These are phyloP conservation scores for Apophysomyces sp. DNA, from an alignment of 371 early-diverging fungal species.

Conservation along the genomic window DNA sequence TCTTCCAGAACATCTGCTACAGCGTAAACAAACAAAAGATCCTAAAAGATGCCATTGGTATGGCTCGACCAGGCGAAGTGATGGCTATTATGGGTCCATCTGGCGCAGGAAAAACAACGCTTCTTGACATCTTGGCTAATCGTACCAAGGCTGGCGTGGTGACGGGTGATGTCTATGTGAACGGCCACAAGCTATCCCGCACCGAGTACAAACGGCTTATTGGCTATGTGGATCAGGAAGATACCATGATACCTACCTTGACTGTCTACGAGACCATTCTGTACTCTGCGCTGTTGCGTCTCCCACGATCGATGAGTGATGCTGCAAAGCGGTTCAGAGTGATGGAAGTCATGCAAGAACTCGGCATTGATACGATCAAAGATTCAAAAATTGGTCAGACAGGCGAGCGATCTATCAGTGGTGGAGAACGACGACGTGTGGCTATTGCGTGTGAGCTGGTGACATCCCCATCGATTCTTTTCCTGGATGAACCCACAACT, in stretches of 20 bases:
- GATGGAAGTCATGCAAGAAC: constrained; percentile 72
- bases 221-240: constrained; percentile 88
- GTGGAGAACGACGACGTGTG: constrained; percentile 85
- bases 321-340: constrained; percentile 61
- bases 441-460: constrained; percentile 89
- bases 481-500: constrained; percentile 95
- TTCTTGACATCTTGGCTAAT: constrained; percentile 77
- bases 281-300: constrained; percentile 77
- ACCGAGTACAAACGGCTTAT: constrained; percentile 62
- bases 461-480: constrained; percentile 84
- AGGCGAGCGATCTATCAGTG: constrained; percentile 74
- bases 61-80: constrained; percentile 81
- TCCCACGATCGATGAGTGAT: constrained; percentile 65
- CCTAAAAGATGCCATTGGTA: constrained; percentile 65
- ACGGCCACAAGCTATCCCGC: constrained; percentile 58
- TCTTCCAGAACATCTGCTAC: constrained; percentile 70
- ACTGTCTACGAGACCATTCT: constrained; percentile 82
- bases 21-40: constrained; percentile 52
- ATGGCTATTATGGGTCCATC: constrained; percentile 84
- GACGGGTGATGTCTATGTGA: constrained; percentile 63
- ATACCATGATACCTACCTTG: constrained; percentile 78
- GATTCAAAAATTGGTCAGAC: constrained; percentile 82
- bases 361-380: constrained; percentile 79
- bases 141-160: constrained; percentile 61
- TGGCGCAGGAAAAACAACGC: constrained; percentile 68